phyloP scores from a whole-genome alignment of 345 rosid genomes.

The Moricandia moricandioides region DNA sequence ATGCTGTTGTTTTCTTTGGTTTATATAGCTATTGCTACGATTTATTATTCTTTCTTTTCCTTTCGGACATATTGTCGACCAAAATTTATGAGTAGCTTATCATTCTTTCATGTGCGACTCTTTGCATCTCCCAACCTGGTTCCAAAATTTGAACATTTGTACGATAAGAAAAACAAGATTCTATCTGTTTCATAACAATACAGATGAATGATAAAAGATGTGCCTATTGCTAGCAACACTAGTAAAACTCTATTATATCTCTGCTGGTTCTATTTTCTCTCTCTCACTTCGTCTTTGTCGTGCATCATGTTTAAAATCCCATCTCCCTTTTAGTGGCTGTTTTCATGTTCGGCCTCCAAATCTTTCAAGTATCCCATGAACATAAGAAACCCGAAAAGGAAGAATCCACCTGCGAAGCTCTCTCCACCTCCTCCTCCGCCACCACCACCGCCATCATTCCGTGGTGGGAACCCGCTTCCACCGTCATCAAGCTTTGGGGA shows the following conservation, averaged over 20 bases:
- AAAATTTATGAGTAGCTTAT: conserved; percentile 15
- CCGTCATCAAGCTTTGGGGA: conserved; percentile 74
- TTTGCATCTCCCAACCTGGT: not conserved
- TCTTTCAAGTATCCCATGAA: conserved; percentile 82
- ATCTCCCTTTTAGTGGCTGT: conserved; percentile 11
- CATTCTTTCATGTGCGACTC: not conserved
- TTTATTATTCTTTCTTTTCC: conserved; percentile 22
- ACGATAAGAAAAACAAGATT: not conserved
- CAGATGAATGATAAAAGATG: not conserved
- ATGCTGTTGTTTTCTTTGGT: conserved; percentile 2
- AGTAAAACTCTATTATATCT: not conserved
- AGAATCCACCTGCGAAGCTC: conserved; percentile 82
- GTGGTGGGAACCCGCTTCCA: conserved; percentile 72
- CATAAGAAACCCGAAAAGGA: conserved; percentile 79
- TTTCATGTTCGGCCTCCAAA: conserved; percentile 60
- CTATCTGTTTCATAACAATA: conserved; percentile 2
- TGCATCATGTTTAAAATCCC: not conserved
- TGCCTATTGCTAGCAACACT: conserved; percentile 5
- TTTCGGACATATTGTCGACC: conserved; percentile 27
- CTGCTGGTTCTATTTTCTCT: not conserved
- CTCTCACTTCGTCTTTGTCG: not conserved
- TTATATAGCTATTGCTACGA: conserved; percentile 28
- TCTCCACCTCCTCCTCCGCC: conserved; percentile 91
- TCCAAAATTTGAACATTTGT: not conserved
- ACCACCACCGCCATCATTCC: conserved; percentile 61